Evolutionary conservation across 2,329 filamentous ascomycete genomes (phyloP), one percentile per base, ranked within the genome.

Genomic region (Fusarium sarcochroum): DNA sequence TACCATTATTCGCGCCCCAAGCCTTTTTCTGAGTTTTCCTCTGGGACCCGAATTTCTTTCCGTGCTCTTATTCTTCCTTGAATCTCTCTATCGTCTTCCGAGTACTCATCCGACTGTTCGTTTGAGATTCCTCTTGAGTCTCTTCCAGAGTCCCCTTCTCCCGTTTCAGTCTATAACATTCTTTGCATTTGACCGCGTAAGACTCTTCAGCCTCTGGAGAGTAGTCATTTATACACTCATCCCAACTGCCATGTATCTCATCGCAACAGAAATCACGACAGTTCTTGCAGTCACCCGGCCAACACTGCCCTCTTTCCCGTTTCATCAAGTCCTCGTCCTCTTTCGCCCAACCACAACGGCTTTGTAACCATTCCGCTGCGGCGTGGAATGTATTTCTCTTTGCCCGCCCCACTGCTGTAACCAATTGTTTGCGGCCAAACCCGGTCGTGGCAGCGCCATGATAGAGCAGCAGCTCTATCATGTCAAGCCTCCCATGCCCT

Each of bases 401-500:
- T 4, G 62, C 42, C 10, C 46, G 4, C 9, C 14, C n/a, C 5
- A 62, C 25, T 18, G 42, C 41, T 17, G 25, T 18, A 4, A 30
- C 17, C 6, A 53, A 40, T 27, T 50, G 42, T 11, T 14, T 7
- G 6, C 23, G 38, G 7, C 44, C 57, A n/a, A 5, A 10, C 7
- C 38, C 38, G 2, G 23, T 17, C 3, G 17, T 38, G 6, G 40
- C 21, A 21, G 48, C 62, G 5, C 52, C 62, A 7, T 46, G 10
- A 17, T 30, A 17, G 1, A 65, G n/a, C 2, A 65, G n/a, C 10
- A 64, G 32, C 17, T 65, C 13, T 2, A 58, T 2, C 58, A 54
- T 65, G 9, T 58, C 58, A 9, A 65, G 38, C 15, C 57, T 42
- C 13, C 48, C 58, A 14, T 35, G 7, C 5, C 45, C 44, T 20